Base-by-base conservation (phyloP, 2,329 filamentous ascomycete genomes). In the Helminthosporium solani region DNA sequence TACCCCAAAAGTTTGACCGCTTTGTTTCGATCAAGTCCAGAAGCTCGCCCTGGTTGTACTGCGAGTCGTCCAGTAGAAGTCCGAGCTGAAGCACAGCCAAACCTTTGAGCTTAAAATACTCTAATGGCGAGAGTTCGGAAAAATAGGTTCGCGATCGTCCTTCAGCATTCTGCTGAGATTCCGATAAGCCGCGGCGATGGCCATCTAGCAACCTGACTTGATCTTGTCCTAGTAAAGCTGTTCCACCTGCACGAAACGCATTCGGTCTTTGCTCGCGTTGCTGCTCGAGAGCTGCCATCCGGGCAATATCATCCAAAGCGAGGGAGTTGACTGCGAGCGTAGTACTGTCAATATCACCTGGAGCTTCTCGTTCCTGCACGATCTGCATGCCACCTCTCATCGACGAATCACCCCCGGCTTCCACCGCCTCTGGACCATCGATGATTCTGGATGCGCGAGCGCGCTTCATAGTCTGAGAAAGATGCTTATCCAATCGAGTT, bases 51-150 rank as follows among this genome's bases (percentile, higher is more conserved):
- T 97, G 80, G n/a, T 86, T 88, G 70, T 97, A 97, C 58, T 95
- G 85, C 3, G 85, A 84, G 57, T 95, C 90, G 59, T 95, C 90
- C 4, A 99, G 78, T 69, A 97, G 78, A 6, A 94, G 90, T 56
- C 96, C 90, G 85, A 99, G 95, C 1, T 89, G 92, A 48, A 99
- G 77, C 5, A 99, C 94, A 8, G 94, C 94, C 46, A 97, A 84
- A 61, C 97, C 92, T 20, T 94, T 86, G 36, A 97, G 88, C 60
- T 97, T 97, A 70, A 99, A 97, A 67, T 96, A 97, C 66, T 99
- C 94, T 23, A 99, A 76, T 0, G 89, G 90, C 2, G 94, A 95
- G 5, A 99, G 80, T 66, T 99, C 94, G 0, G 94, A 96, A 67
- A 99, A 99, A 73, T 95, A 99, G 58, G 86, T 88, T 64, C 92